Conservation (phyloP, 371 early-diverging fungal species). For the Zopfochytrium polystomum region DNA sequence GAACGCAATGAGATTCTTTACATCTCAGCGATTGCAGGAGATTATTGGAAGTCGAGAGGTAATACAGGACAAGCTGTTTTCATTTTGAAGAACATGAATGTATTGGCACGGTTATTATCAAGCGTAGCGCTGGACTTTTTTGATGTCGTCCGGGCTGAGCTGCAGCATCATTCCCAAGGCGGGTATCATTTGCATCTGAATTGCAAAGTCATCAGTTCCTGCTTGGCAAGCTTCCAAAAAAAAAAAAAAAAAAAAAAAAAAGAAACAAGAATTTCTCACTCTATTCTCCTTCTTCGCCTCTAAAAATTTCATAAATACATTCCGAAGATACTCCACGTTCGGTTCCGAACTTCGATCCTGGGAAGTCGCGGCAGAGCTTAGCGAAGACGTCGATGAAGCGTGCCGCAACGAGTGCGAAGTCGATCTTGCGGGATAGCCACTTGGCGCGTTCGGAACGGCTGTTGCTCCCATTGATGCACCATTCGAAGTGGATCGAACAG, state of each 20-base stretch:
- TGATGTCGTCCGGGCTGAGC: slow-evolving; percentile 75
- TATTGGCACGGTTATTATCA: no score
- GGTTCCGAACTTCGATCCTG: slow-evolving; percentile 9
- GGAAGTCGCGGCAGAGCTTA: slow-evolving; percentile 3
- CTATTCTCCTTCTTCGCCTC: slow-evolving; percentile 62
- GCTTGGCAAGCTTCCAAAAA: no score
- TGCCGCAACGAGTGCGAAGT: slow-evolving; percentile 5
- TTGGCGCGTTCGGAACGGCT: no score
- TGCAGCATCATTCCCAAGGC: slow-evolving; percentile 76
- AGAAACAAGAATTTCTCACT: slow-evolving; percentile 15
- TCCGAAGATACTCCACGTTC: slow-evolving; percentile 71
- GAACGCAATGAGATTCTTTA: no score
- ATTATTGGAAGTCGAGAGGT: no score
- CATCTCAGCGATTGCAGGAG: no score
- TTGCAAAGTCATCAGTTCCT: no score
- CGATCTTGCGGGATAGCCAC: slow-evolving; percentile 2
- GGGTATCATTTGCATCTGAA: slow-evolving; percentile 73
- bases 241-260: not conserved
- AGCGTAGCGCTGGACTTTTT: slow-evolving; percentile 51
- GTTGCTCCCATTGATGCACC: no score
- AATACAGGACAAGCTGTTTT: no score
- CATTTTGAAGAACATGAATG: no score
- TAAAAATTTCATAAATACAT: slow-evolving; percentile 80
- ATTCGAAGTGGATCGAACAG: not conserved
- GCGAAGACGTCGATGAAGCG: slow-evolving; percentile 5